These are phyloP conservation scores for Aspergillus carbonarius DNA, from an alignment of 2,329 filamentous ascomycete genomes.

Conservation along the genomic window DNA sequence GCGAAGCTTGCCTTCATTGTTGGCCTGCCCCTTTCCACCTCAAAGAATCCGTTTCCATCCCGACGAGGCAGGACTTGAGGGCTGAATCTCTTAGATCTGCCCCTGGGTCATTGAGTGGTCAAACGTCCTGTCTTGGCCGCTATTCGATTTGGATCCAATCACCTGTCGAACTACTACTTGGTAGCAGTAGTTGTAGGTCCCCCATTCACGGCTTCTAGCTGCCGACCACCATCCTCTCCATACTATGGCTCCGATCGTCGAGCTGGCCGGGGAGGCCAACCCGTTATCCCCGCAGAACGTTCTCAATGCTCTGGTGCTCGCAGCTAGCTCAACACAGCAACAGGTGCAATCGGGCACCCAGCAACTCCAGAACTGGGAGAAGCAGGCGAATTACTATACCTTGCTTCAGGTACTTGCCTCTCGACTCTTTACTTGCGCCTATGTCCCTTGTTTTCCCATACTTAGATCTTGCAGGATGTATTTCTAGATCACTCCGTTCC, in stretches of 20 bases:
- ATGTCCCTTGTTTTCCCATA: background rate
- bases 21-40: background rate
- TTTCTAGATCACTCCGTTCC: constrained; percentile 79
- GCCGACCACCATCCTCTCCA: constrained; percentile 13
- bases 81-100: background rate
- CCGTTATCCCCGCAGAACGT: constrained; percentile 65
- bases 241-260: constrained; percentile 68
- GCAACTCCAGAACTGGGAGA: constrained; percentile 72
- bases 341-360: constrained; percentile 65
- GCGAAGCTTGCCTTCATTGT: constrained; percentile 3
- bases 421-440: background rate
- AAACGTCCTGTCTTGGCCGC: constrained; percentile 1
- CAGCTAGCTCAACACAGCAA: constrained; percentile 63
- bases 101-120: background rate
- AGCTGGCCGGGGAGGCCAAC: constrained; percentile 78
- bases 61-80: constrained; percentile 1
- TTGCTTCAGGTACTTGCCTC: constrained; percentile 60
- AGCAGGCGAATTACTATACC: constrained; percentile 64
- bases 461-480: constrained; percentile 56
- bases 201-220: constrained; percentile 1
- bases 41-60: background rate
- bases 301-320: constrained; percentile 62
- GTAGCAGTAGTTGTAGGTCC: background rate
- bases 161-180: constrained; percentile 3
- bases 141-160: constrained; percentile 5